Percentiles rank a stretch among this genome's conserved stretches.
These are phyloP conservation scores for Boletus sensibilis DNA, from an alignment of 768 basidiomycete genomes.

Conservation along the genomic window DNA sequence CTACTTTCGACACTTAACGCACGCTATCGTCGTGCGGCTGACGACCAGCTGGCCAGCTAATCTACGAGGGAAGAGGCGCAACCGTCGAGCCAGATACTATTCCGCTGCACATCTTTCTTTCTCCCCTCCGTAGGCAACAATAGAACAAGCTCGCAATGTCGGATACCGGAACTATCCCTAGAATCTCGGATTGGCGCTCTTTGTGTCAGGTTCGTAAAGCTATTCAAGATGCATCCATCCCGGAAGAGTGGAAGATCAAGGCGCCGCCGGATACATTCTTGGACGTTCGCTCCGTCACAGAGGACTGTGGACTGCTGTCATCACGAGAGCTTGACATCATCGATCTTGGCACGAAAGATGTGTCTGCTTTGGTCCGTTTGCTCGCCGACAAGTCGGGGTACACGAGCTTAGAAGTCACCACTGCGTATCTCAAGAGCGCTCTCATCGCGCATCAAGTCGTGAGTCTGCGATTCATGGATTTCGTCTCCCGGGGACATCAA, in stretches of 20 bases:
- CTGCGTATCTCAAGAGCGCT: conserved; percentile 31
- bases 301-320: conserved; percentile 25
- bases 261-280: conserved; percentile 15
- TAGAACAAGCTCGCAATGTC: conserved; percentile 6
- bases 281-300: conserved; percentile 23
- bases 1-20: background rate
- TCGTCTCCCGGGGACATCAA: background rate
- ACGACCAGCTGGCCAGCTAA: background rate
- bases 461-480: conserved; percentile 1
- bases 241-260: conserved; percentile 21
- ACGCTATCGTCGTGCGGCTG: background rate
- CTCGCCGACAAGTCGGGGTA: conserved; percentile 25
- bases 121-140: background rate
- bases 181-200: conserved; percentile 20
- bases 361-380: conserved; percentile 19
- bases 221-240: conserved; percentile 25
- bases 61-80: background rate
- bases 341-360: conserved; percentile 27
- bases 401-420: conserved; percentile 29
- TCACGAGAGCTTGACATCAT: conserved; percentile 21
- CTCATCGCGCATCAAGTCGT: conserved; percentile 28
- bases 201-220: conserved; percentile 20
- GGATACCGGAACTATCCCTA: background rate
- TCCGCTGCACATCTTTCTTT: background rate
- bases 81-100: background rate